Evolutionary conservation across 2,329 filamentous ascomycete species (phyloP).

Genomic region (Orbilia quercus): DNA sequence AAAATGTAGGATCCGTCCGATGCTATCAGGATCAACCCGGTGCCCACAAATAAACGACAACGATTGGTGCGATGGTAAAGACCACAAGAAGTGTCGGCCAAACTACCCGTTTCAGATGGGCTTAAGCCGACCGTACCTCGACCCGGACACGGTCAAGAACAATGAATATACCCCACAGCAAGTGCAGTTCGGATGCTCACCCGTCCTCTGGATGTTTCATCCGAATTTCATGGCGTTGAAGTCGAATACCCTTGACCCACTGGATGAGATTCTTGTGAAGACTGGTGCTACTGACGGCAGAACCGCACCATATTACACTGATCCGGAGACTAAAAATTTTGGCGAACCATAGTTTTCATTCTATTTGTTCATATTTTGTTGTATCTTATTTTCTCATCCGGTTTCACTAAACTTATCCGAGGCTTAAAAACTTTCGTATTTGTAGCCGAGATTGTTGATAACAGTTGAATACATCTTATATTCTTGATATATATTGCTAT

Average conservation of each 20-base stretch:
- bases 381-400: too few relatives aligned
- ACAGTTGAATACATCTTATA: too few relatives aligned
- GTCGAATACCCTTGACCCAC: too few relatives aligned
- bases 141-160: not conserved
- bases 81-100: conserved; percentile 6
- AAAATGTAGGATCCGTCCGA: conserved; percentile 29
- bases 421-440: too few relatives aligned
- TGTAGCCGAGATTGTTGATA: too few relatives aligned
- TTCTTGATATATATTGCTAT: too few relatives aligned
- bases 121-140: conserved; percentile 25
- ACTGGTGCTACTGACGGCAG: too few relatives aligned
- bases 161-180: not conserved
- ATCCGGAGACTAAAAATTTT: too few relatives aligned
- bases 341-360: too few relatives aligned
- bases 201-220: conserved; percentile 33
- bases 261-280: too few relatives aligned
- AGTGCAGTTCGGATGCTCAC: conserved; percentile 35
- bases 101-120: conserved; percentile 24
- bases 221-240: conserved; percentile 30
- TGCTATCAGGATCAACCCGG: not conserved
- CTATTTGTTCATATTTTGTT: too few relatives aligned
- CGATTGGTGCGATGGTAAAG: conserved; percentile 12
- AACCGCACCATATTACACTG: conserved; percentile 8
- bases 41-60: not conserved
- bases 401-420: too few relatives aligned